A percentile compares a stretch with the other conserved stretches of the same genome.
These are phyloP conservation scores for Trichophyton rubrum DNA, from an alignment of 2,329 filamentous ascomycete species.

Conservation along the genomic window DNA sequence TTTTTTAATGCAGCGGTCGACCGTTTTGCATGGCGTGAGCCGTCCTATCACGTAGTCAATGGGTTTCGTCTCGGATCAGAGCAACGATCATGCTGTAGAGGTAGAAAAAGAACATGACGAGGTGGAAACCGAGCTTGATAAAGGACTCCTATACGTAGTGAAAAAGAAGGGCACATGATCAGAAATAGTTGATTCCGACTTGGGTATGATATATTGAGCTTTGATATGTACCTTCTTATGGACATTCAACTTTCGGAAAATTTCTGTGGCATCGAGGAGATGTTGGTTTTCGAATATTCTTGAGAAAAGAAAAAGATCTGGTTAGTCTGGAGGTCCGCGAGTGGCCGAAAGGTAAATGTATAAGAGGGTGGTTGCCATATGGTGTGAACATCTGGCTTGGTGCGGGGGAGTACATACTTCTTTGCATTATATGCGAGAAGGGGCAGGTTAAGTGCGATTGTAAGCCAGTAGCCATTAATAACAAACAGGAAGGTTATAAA, in stretches of 20 bases:
- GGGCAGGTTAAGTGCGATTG: constrained; percentile 81
- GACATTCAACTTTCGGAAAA: constrained; percentile 96
- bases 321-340: constrained; percentile 13
- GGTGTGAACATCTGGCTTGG: background rate
- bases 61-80: constrained; percentile 85
- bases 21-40: constrained; percentile 31
- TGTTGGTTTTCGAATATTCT: constrained; percentile 97
- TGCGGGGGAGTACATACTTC: constrained; percentile 54
- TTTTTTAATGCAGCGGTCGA: constrained; percentile 8
- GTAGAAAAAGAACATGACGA: constrained; percentile 99
- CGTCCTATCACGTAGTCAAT: constrained; percentile 45
- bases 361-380: background rate
- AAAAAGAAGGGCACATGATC: background rate
- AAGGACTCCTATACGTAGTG: constrained; percentile 67
- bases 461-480: constrained; percentile 97
- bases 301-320: constrained; percentile 7
- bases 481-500: constrained; percentile 93
- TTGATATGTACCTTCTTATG: constrained; percentile 72
- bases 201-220: constrained; percentile 5
- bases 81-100: constrained; percentile 98
- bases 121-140: constrained; percentile 95
- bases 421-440: constrained; percentile 89
- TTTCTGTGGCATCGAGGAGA: constrained; percentile 92
- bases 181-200: background rate
- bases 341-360: background rate